A percentile compares a stretch with the other conserved stretches of the same genome.
Conservation (phyloP, 495 filamentous ascomycete genomes). For the Podospora tetraspora region DNA sequence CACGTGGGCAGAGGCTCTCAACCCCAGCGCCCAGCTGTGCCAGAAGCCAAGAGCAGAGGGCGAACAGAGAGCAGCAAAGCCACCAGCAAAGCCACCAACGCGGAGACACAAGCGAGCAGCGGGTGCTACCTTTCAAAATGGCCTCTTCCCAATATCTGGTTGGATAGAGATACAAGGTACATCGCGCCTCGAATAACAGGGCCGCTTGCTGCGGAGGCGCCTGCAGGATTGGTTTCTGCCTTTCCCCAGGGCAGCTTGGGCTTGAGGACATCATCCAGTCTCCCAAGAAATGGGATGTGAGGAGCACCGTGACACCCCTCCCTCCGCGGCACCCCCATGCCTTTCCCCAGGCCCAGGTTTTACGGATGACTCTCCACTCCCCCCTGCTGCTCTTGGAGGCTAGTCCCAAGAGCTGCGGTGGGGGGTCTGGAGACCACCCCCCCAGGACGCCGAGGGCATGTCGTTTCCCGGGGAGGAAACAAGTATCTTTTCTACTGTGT, state of each 20-base stretch:
- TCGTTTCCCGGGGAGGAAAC: background rate
- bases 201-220: background rate
- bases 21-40: background rate
- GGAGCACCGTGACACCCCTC: background rate
- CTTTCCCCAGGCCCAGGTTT: slow-evolving; percentile 1
- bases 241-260: background rate
- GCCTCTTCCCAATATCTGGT: background rate
- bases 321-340: background rate
- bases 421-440: slow-evolving; percentile 8
- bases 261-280: background rate
- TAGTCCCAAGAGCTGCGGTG: background rate
- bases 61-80: background rate
- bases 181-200: background rate
- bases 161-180: background rate
- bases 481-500: slow-evolving; percentile 9
- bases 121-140: background rate
- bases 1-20: background rate
- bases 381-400: background rate
- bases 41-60: background rate
- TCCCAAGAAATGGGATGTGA: background rate
- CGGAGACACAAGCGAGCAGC: background rate
- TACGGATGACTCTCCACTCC: slow-evolving; percentile 7
- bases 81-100: background rate
- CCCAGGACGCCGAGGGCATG: background rate
- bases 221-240: background rate